Base-by-base conservation (phyloP, 2,329 filamentous ascomycete species). In the Macrophomina phaseolina region DNA sequence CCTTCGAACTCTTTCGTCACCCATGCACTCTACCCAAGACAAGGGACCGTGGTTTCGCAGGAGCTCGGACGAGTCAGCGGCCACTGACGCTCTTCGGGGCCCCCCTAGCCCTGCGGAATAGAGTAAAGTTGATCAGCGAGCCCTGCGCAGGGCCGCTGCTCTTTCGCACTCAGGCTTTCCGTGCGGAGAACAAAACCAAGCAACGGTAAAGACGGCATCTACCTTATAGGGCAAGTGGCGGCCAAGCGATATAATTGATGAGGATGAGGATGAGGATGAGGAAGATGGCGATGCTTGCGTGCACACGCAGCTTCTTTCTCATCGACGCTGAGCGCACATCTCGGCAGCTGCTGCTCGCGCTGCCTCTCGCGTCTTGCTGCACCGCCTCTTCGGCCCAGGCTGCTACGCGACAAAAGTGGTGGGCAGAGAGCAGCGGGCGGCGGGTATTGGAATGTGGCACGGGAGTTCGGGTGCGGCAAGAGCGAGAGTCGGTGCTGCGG, bases 21-120 rank as follows among this genome's bases (percentile, higher is more conserved):
- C 53, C 18, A 58, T 42, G 53, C 55, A 60, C 55, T 60, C 38
- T 60, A 60, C 23, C 5, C 23, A 60, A 60, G 55, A 46, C 55
- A 60, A 60, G 55, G 55, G 36, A 45, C 55, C 55, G 55, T 32
- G 55, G 40, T 32, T 28, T 2, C 23, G 23, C 23, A 23, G 23
- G 18, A 3, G 49, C 46, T 23, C 49, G 6, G 49, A 23, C 48
- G 49, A 52, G 49, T 14, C 49, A 52, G 32, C 34, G 49, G 49
- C 5, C 42, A 5, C 4, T 38, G 36, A 23, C 38, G 3, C 14
- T 40, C 8, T 2, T 14, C 38, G 14, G 38, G 38, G 7, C 16
- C 5, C 42, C 4, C 16, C 11, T 14, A 14, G 42, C 12, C 42
- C 49, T 52, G 49, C 30, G 49, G 49, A 30, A 12, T 38, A 38